A percentile compares a stretch with the other conserved stretches of the same genome.
Evolutionary conservation across 116 monocot species (phyloP).

Genomic region (Cymodocea nodosa): DNA sequence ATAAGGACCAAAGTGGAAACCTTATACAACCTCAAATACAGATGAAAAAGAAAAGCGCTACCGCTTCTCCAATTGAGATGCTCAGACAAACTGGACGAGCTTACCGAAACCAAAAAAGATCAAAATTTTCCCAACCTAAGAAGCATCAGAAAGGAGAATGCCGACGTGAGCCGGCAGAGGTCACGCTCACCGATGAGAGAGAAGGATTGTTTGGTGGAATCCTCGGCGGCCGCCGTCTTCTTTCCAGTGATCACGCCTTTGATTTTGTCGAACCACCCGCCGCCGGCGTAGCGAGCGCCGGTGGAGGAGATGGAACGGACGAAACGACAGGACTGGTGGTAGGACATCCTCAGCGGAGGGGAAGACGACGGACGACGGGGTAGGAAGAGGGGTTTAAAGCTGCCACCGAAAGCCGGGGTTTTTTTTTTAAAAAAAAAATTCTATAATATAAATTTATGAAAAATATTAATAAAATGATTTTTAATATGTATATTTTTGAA

Average conservation of each 20-base stretch:
- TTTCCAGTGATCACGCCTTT: constrained; percentile 64
- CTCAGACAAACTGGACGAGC: too few species aligned
- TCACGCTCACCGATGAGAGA: constrained; percentile 18
- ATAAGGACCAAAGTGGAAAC: too few species aligned
- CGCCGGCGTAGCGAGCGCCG: constrained; percentile 17
- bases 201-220: constrained; percentile 16
- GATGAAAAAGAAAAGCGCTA: too few species aligned
- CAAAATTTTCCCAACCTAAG: neutral
- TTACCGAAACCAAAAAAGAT: neutral
- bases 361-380: neutral
- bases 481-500: too few species aligned
- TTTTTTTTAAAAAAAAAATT: too few species aligned
- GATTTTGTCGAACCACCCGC: constrained; percentile 71
- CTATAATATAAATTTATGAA: too few species aligned
- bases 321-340: neutral
- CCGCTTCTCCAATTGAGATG: too few species aligned
- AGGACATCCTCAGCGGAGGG: neutral
- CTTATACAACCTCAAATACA: too few species aligned
- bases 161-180: neutral
- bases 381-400: too few species aligned
- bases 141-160: neutral
- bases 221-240: constrained; percentile 3
- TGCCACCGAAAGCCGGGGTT: too few species aligned
- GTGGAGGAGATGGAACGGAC: constrained; percentile 34
- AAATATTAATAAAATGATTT: too few species aligned